Evolutionary conservation across 2,329 filamentous ascomycete species (phyloP).

Genomic region (Paecilomyces fulvus): DNA sequence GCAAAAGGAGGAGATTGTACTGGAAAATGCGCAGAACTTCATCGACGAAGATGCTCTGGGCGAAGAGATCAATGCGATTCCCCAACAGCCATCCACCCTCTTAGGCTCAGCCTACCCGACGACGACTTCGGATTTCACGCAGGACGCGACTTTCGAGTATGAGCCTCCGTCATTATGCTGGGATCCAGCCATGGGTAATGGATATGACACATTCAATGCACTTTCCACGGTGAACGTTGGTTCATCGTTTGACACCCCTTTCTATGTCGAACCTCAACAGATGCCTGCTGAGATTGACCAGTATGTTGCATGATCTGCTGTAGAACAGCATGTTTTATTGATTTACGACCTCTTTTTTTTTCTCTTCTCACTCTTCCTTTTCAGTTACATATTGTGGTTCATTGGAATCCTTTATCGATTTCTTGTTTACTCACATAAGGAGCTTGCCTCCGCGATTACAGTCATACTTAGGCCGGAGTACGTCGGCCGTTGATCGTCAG

Average conservation of each 20-base stretch:
- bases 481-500: neutral
- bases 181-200: slow-evolving; percentile 19
- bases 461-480: neutral
- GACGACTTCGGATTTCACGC: slow-evolving; percentile 4
- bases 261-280: slow-evolving; percentile 24
- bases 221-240: slow-evolving; percentile 22
- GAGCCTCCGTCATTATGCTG: slow-evolving; percentile 14
- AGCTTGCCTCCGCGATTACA: neutral
- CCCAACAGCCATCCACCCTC: neutral
- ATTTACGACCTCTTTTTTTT: slow-evolving; percentile 6
- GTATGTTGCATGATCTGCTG: slow-evolving; percentile 27
- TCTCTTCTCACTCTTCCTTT: slow-evolving; percentile 1
- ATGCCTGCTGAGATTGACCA: slow-evolving; percentile 25
- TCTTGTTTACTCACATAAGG: neutral
- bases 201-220: slow-evolving; percentile 20
- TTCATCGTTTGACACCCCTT: slow-evolving; percentile 22
- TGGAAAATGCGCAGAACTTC: slow-evolving; percentile 23
- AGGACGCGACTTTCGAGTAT: slow-evolving; percentile 11
- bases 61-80: slow-evolving; percentile 11
- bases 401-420: slow-evolving; percentile 1
- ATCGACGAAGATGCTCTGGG: slow-evolving; percentile 16
- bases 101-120: neutral
- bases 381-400: neutral
- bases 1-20: slow-evolving; percentile 43
- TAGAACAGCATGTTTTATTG: slow-evolving; percentile 14